Percentiles rank a stretch among this genome's conserved stretches.
These are phyloP conservation scores for Lonicera japonica DNA, from an alignment of 129 eudicot genomes.

Conservation along the genomic window DNA sequence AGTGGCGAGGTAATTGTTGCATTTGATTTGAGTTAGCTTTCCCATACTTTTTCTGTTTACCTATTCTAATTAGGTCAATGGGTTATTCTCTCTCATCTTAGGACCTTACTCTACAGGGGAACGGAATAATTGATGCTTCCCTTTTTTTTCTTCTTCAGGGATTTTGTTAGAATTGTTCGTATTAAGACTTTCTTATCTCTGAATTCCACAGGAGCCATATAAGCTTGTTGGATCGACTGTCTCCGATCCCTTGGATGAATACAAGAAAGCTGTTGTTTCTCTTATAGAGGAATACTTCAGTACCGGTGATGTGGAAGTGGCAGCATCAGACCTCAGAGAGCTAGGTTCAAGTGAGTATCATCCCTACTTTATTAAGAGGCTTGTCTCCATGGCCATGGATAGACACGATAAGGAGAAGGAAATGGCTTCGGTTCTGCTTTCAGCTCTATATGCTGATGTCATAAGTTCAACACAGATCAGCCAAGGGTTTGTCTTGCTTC, in stretches of 20 bases:
- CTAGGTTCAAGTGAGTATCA: conserved; percentile 75
- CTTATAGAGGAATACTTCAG: conserved; percentile 73
- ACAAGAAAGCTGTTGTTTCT: conserved; percentile 77
- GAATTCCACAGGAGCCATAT: conserved; percentile 66
- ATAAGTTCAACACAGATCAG: conserved; percentile 66
- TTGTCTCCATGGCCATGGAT: conserved; percentile 90
- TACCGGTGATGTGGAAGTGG: conserved; percentile 59
- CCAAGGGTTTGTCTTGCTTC: conserved; percentile 79
- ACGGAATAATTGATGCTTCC: neutral
- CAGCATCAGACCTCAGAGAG: conserved; percentile 74
- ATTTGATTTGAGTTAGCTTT: neutral
- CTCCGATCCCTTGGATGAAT: conserved; percentile 80
- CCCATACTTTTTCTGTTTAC: neutral
- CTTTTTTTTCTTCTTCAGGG: neutral
- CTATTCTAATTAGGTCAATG: neutral
- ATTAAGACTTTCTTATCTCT: neutral
- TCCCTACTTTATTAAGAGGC: conserved; percentile 81
- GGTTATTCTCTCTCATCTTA: neutral
- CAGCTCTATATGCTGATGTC: conserved; percentile 77
- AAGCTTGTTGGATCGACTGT: conserved; percentile 67
- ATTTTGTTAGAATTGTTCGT: neutral
- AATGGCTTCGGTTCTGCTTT: conserved; percentile 84
- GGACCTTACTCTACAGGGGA: neutral
- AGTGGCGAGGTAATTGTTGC: conserved; percentile 75
- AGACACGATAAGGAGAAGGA: conserved; percentile 90